phyloP scores from a whole-genome alignment of 1,284 basidiomycete genomes.

The Golubevia pallescens region DNA sequence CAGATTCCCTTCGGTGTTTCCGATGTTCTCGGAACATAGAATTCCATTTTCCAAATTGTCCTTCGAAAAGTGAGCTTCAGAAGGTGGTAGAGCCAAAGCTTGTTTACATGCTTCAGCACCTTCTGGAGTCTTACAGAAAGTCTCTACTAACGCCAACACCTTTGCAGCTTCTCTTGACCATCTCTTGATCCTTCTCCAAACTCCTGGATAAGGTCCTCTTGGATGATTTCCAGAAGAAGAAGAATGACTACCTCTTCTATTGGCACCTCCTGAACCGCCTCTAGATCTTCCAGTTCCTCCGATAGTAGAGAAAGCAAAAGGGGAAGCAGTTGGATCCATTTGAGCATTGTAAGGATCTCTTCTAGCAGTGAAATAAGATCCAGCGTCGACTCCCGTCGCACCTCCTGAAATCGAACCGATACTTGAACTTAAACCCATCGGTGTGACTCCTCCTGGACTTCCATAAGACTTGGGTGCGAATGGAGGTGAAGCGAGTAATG shows the following conservation, averaged over 20 bases:
- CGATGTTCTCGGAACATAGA: constrained; percentile 12
- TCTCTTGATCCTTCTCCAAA: constrained; percentile 59
- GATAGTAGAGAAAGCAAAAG: no score
- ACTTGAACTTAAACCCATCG: no score
- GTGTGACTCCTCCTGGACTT: no score
- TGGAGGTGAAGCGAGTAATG: neutral
- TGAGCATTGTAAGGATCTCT: no score
- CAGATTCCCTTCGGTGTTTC: constrained; percentile 28
- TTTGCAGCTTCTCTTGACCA: constrained; percentile 60
- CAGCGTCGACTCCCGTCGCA: no score
- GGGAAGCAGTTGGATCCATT: no score
- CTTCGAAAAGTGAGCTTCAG: neutral
- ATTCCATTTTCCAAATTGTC: no score
- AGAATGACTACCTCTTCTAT: constrained; percentile 5
- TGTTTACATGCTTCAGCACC: constrained; percentile 34
- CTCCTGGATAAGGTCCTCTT: constrained; percentile 52
- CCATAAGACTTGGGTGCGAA: no score
- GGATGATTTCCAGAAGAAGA: constrained; percentile 8
- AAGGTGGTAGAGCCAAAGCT: constrained; percentile 18
- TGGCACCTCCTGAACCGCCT: neutral
- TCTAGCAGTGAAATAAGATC: no score
- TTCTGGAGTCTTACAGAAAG: constrained; percentile 33
- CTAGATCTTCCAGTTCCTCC: no score
- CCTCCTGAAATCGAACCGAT: no score
- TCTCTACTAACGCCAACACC: constrained; percentile 48